Base-by-base conservation (phyloP, 805 yeast genomes). In the Kuraishia hungarica region DNA sequence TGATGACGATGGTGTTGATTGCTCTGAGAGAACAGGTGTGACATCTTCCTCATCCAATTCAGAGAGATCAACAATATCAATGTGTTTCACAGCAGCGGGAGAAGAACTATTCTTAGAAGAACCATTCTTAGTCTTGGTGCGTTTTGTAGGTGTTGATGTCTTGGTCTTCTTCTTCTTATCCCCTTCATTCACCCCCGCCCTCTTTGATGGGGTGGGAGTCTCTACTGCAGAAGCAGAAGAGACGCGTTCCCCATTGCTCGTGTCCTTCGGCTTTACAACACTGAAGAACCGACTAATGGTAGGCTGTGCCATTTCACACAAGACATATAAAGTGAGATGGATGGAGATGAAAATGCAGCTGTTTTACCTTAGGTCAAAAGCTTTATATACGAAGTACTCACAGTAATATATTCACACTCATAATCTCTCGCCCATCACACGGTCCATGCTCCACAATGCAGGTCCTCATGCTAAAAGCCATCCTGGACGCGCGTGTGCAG, bases 271-370 rank as follows among this genome's bases (percentile, higher is more conserved):
- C 53, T 39, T 51, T 2, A 24, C 26, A 15, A n/a, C 20, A 24
- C 48, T 43, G 51, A 56, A 56, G 39, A 56, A 54, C 22, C 51
- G 39, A 29, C 57, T 55, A 8, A 55, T 55, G 3, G 57, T 28
- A 15, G 57, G 57, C 49, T 55, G 57, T 11, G 48, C 51, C 47
- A 53, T 47, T 20, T 20, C 28, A 17, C 24, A 24, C 8, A 26
- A 35, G n/a, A 13, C 43, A 35, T 35, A 35, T 35, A 35, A 35
- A 6, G 43, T 8, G n/a, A n/a, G n/a, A n/a, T n/a, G n/a, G n/a
- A n/a, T n/a, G n/a, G n/a, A n/a, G n/a, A n/a, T n/a, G n/a, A n/a
- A n/a, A n/a, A n/a, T n/a, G n/a, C n/a, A n/a, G n/a, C n/a, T n/a
- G n/a, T n/a, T n/a, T n/a, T n/a, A n/a, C n/a, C n/a, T n/a, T n/a